A percentile compares a stretch with the other conserved stretches of the same genome.
These are phyloP conservation scores for Oryza rufipogon DNA, from an alignment of 176 grass and related monocot genomes.

Conservation along the genomic window DNA sequence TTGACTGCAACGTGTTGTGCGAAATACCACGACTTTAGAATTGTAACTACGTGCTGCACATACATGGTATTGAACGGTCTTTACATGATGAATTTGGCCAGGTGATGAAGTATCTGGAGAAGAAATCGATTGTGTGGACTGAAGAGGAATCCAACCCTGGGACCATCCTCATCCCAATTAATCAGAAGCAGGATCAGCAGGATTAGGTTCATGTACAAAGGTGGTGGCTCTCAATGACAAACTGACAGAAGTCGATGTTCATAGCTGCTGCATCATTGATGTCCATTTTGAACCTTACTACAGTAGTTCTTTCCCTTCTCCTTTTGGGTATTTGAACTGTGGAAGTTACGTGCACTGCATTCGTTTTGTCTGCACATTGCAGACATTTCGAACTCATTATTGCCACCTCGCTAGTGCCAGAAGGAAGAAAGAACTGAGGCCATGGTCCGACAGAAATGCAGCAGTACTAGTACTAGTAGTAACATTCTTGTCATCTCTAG, in stretches of 20 bases:
- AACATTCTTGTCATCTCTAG: not conserved
- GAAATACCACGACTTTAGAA: not conserved
- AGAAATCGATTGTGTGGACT: slow-evolving; percentile 67
- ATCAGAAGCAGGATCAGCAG: slow-evolving; percentile 53
- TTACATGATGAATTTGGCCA: slow-evolving; percentile 34
- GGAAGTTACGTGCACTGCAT: slow-evolving; percentile 20
- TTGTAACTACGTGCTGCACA: slow-evolving; percentile 3
- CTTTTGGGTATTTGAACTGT: slow-evolving; percentile 14
- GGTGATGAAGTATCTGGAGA: slow-evolving; percentile 78
- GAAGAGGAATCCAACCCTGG: slow-evolving; percentile 58
- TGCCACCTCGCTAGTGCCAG: not conserved
- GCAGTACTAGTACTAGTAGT: not conserved
- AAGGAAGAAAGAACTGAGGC: not conserved
- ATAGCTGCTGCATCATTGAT: slow-evolving; percentile 12
- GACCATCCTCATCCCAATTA: slow-evolving; percentile 63
- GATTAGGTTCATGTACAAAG: slow-evolving; percentile 35
- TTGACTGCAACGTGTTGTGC: not conserved
- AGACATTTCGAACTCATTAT: not conserved
- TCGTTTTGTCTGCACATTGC: slow-evolving; percentile 16
- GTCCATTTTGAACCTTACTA: slow-evolving; percentile 17
- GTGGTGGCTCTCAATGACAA: not conserved
- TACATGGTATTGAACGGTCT: not conserved
- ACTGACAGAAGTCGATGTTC: slow-evolving; percentile 33
- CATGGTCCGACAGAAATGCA: not conserved
- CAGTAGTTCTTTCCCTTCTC: not conserved